phyloP scores from a whole-genome alignment of 768 basidiomycete genomes.

The Psilocybe cyanescens region DNA sequence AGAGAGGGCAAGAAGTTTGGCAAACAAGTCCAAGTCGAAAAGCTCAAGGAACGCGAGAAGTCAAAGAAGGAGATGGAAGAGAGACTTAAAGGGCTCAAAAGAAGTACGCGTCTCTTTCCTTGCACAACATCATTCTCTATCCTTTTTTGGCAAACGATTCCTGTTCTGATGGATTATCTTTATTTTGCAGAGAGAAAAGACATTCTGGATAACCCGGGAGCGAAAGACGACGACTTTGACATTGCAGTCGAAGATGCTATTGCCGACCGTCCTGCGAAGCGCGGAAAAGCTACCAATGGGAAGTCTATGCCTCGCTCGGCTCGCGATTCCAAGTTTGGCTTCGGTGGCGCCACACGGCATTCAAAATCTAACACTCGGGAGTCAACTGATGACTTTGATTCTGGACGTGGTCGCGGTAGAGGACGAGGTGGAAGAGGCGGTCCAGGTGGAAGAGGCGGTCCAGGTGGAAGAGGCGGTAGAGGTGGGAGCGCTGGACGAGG shows the following conservation, averaged over 20 bases:
- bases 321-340: constrained; percentile 83
- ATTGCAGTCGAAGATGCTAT: constrained; percentile 91
- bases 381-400: constrained; percentile 77
- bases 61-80: constrained; percentile 94
- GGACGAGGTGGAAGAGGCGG: constrained; percentile 31
- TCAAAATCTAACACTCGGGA: constrained; percentile 83
- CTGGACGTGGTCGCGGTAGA: constrained; percentile 37
- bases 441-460: constrained; percentile 34
- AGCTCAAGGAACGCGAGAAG: constrained; percentile 86
- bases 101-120: constrained; percentile 60
- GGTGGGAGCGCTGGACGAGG: constrained; percentile 2
- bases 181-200: constrained; percentile 76
- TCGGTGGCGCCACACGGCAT: constrained; percentile 68
- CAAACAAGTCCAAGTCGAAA: constrained; percentile 96
- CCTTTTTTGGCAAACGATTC: no score
- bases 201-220: constrained; percentile 66
- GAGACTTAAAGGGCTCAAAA: constrained; percentile 82
- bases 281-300: constrained; percentile 47
- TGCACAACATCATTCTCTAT: no score
- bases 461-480: constrained; percentile 24
- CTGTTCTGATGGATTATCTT: background rate
- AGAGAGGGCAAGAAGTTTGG: constrained; percentile 98
- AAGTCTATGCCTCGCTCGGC: constrained; percentile 55
- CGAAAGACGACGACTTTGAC: constrained; percentile 77
- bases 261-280: constrained; percentile 66